Conservation (phyloP, 805 yeast genomes). For the Ogataea pilisensis region DNA sequence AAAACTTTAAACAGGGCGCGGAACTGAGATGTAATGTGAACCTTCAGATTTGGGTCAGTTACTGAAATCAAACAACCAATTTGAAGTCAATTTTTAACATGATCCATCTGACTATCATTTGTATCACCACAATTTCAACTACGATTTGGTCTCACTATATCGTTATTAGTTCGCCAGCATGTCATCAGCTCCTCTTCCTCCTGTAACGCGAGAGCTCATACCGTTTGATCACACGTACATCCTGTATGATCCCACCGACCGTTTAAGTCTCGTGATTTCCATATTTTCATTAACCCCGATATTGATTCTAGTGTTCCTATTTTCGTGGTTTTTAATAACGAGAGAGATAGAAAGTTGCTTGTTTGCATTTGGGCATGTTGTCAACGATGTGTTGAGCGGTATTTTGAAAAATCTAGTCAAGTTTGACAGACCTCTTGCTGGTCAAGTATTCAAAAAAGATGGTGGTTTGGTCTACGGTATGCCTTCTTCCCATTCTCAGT, state of each 20-base stretch:
- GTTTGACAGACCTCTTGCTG: constrained; percentile 65
- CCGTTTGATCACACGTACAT: constrained; percentile 89
- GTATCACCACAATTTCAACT: too few species aligned
- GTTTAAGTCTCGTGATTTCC: constrained; percentile 57
- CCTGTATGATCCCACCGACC: constrained; percentile 65
- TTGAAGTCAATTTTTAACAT: too few species aligned
- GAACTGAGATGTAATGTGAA: too few species aligned
- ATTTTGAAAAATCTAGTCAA: constrained; percentile 57
- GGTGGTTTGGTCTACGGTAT: constrained; percentile 66
- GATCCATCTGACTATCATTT: too few species aligned
- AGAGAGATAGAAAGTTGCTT: constrained; percentile 84
- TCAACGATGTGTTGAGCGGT: constrained; percentile 70
- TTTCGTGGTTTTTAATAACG: constrained; percentile 77
- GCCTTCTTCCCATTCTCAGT: constrained; percentile 97
- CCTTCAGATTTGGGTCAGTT: too few species aligned
- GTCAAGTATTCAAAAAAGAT: constrained; percentile 34
- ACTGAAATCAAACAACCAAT: too few species aligned
- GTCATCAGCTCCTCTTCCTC: too few species aligned
- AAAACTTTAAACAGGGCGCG: too few species aligned
- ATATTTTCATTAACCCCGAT: constrained; percentile 80
- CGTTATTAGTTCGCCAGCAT: too few species aligned
- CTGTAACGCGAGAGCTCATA: constrained; percentile 19
- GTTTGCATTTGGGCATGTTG: constrained; percentile 80
- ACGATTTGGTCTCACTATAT: too few species aligned
- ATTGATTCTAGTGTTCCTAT: constrained; percentile 67